Evolutionary conservation across 139 green algal species (phyloP).

Genomic region (Chlamydomonas sp.): DNA sequence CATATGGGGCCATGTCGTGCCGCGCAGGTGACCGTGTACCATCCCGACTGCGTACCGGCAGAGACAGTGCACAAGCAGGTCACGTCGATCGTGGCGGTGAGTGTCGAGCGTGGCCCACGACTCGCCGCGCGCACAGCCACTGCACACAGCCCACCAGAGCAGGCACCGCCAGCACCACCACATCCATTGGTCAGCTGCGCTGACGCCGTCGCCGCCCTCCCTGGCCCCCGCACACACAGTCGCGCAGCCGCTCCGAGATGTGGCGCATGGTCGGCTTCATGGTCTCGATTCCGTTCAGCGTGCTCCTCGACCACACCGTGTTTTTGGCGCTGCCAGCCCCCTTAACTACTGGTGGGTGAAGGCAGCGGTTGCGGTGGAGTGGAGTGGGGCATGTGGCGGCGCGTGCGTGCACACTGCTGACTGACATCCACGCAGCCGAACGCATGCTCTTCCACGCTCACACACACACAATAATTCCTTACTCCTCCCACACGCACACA

Average conservation of each 20-base stretch:
- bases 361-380: background rate
- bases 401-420: too few relatives aligned
- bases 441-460: background rate
- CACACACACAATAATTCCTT: background rate
- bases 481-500: background rate
- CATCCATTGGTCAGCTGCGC: too few relatives aligned
- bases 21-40: constrained; percentile 8
- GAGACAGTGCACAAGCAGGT: constrained; percentile 4
- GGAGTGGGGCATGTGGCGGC: too few relatives aligned
- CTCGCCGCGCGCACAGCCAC: too few relatives aligned
- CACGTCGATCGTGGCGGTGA: constrained; percentile 4
- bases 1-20: too few relatives aligned
- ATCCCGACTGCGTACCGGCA: background rate
- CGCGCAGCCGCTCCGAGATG: constrained; percentile 5
- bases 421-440: too few relatives aligned
- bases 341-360: background rate
- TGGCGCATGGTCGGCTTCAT: constrained; percentile 3
- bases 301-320: constrained; percentile 4
- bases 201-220: too few relatives aligned
- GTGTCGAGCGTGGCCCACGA: too few relatives aligned
- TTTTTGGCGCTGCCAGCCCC: background rate
- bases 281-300: background rate
- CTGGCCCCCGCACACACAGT: background rate
- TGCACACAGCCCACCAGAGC: too few relatives aligned
- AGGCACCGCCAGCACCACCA: too few relatives aligned